Percentiles rank a stretch among this genome's conserved stretches.
phyloP scores from a whole-genome alignment of 257 asterid genomes.

The Verbena officinalis region DNA sequence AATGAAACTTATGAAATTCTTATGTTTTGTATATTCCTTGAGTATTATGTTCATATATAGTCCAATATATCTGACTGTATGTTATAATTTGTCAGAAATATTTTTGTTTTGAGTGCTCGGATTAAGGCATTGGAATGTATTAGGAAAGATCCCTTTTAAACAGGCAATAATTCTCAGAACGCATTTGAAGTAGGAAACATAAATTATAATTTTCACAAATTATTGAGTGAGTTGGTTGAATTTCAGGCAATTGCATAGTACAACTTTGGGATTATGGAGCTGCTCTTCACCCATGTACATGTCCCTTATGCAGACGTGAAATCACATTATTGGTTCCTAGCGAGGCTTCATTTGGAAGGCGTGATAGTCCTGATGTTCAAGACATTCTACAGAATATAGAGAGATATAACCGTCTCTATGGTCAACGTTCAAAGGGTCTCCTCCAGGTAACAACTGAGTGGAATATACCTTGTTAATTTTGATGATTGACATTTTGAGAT shows the following conservation, averaged over 20 bases:
- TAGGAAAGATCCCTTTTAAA: neutral
- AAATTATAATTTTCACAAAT: neutral
- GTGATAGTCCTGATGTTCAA: constrained; percentile 42
- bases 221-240: neutral
- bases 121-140: neutral
- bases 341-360: constrained; percentile 59
- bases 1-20: neutral
- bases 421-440: constrained; percentile 57
- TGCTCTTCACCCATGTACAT: constrained; percentile 82
- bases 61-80: neutral
- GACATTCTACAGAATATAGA: constrained; percentile 66
- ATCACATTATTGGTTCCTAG: constrained; percentile 88
- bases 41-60: neutral
- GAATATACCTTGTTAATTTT: constrained; percentile 6
- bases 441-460: constrained; percentile 64
- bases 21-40: neutral
- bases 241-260: constrained; percentile 68
- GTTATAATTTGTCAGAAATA: neutral
- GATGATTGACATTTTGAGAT: neutral
- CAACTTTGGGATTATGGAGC: constrained; percentile 86
- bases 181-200: neutral
- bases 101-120: neutral
- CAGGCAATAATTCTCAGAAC: neutral
- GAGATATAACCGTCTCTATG: constrained; percentile 75
- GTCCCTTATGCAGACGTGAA: constrained; percentile 91